Percentiles rank a stretch among this genome's conserved stretches.
These are phyloP conservation scores for Wickerhamomyces sp. DNA, from an alignment of 1,139 yeast species.

Conservation along the genomic window DNA sequence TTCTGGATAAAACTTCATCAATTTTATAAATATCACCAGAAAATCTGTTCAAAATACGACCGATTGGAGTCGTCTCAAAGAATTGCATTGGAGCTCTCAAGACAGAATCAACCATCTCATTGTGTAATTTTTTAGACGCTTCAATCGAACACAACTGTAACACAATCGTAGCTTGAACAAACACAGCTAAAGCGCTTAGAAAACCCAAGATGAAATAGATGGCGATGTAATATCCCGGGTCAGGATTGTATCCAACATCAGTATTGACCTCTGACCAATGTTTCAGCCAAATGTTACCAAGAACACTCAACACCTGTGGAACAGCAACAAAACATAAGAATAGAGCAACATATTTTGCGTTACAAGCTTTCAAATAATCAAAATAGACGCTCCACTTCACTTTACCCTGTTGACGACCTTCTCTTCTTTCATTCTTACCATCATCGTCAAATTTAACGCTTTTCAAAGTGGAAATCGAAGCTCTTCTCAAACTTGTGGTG, in stretches of 20 bases:
- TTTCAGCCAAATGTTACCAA: conserved; percentile 84
- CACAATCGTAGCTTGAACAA: conserved; percentile 64
- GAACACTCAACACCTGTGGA: conserved; percentile 58
- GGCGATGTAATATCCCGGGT: conserved; percentile 63
- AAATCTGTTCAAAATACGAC: conserved; percentile 88
- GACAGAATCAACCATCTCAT: conserved; percentile 73
- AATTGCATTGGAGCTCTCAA: conserved; percentile 94
- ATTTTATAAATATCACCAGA: conserved; percentile 91
- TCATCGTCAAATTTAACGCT: conserved; percentile 38
- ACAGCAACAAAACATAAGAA: conserved; percentile 47
- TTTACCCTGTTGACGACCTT: conserved; percentile 88
- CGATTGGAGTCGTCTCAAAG: conserved; percentile 96
- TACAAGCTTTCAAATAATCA: conserved; percentile 86
- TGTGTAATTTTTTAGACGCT: conserved; percentile 76
- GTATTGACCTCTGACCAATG: conserved; percentile 95
- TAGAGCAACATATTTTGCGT: conserved; percentile 57
- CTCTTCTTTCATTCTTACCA: conserved; percentile 45
- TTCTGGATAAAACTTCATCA: conserved; percentile 82
- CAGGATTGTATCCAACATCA: conserved; percentile 62
- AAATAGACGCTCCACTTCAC: conserved; percentile 86
- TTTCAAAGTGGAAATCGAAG: conserved; percentile 56
- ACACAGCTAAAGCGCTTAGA: conserved; percentile 52
- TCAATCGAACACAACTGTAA: conserved; percentile 84
- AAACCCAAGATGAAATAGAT: conserved; percentile 74
- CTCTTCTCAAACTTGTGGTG: conserved; percentile 55